Evolutionary conservation across 306 rosid species (phyloP), one percentile per base, ranked within the genome.

Genomic region (Cucurbita moschata): DNA sequence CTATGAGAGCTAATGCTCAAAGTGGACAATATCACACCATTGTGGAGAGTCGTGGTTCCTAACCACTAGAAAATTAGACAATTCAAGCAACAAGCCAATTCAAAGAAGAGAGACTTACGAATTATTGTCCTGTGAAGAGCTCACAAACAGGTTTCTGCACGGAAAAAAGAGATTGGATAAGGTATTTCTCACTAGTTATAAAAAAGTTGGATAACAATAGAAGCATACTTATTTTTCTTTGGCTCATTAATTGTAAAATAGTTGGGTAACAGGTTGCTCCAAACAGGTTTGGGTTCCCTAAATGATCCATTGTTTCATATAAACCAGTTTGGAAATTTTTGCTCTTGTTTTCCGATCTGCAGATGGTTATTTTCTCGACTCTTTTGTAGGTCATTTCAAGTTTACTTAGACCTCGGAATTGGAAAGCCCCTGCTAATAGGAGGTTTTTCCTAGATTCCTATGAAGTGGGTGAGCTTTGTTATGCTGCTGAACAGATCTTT

Each of bases 381-480:
- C 53, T 63, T 43, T 76, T 82, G 60, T 83, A 95, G 99, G 83
- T 95, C 76, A 95, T 95, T 81, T 85, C 93, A 26, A 79, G 82
- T 72, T 85, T 95, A 83, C 91, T 95, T 67, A 84, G 89, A 83
- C 99, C 99, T 79, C 88, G 96, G 73, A 91, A 89, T 86, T 95
- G 99, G 99, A 95, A 95, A 85, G 82, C 96, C 83, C 99, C 99
- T 65, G 83, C 78, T 6, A 89, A 89, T 81, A 87, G 99, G 84
- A 88, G 83, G 79, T 95, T 95, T 83, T 95, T 95, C 86, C 83
- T 95, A 81, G 99, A 95, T 87, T 88, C 99, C 78, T 95, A 95
- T 80, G 99, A 95, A 85, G 99, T 95, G 82, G 99, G 96, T 3
- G 99, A 95, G 86, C 96, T 95, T 83, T 95, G 99, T 83, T 91